Evolutionary conservation across 768 basidiomycete genomes (phyloP), one percentile per base, ranked within the genome.

Genomic region (Chalciporus chontae): DNA sequence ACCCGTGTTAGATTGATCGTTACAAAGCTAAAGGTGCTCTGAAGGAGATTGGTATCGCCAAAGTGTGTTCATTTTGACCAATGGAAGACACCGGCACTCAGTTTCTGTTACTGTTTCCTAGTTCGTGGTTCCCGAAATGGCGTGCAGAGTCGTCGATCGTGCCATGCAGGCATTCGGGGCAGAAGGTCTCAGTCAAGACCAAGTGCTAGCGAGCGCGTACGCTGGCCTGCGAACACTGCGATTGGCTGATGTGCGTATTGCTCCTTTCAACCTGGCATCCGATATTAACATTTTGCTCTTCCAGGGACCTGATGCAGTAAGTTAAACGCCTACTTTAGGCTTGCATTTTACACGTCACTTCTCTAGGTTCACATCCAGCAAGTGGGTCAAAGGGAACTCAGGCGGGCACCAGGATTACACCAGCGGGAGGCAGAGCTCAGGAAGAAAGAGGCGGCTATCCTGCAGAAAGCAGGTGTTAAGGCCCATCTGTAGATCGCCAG

Each of bases 31-130:
- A 97, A 68, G 94, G 91, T 26, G 96, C 96, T 0, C 62, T 97
- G 66, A 95, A 96, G 69, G 96, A 98, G 68, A 98, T 99, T 60
- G 94, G 92, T 19, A 90, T 97, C 52, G 93, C 96, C 39, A 99
- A 99, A 78, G 95, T 89, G 54, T 37, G 71, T 11, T 51, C 19
- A 27, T 45, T 45, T 24, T 7, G 21, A 44, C 27, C 24, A 14
- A 21, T 24, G 18, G 10, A 13, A 23, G 10, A n/a, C 19, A 31
- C 14, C 13, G 13, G 54, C 21, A 14, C 27, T 15, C 45, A 36
- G 17, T 23, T 18, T 26, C 46, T 19, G 5, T 43, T 27, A 17
- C 10, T 9, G 34, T 27, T 45, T 13, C n/a, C 3, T 56, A 98
- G 94, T 95, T 96, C 61, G 85, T 93, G 32, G 92, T 98, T 10